Evolutionary conservation across 1,284 basidiomycete genomes (phyloP).

Genomic region (Ceratobasidium sp.): DNA sequence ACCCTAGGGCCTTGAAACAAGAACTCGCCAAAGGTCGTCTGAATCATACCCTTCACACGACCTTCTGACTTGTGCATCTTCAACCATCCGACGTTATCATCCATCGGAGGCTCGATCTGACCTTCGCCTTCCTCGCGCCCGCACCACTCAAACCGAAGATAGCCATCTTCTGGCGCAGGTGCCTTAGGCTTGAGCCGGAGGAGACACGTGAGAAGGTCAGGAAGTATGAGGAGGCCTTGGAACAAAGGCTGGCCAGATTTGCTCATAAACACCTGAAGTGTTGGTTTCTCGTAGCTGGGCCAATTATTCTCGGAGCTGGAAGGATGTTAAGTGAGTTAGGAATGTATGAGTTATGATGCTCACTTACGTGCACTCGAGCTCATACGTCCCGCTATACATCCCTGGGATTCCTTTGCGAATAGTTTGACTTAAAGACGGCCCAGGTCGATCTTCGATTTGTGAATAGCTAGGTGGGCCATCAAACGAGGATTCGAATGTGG

Average conservation of each 20-base stretch:
- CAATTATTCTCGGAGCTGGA: not conserved
- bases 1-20: constrained; percentile 27
- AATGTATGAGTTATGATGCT: not conserved
- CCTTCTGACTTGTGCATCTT: constrained; percentile 30
- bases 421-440: not conserved
- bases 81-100: constrained; percentile 24
- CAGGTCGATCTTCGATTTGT: not conserved
- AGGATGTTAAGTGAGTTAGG: not conserved
- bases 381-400: constrained; percentile 15
- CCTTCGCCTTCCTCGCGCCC: constrained; percentile 4
- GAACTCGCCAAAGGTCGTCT: constrained; percentile 17
- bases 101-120: not conserved
- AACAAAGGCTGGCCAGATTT: constrained; percentile 4
- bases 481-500: constrained; percentile 1
- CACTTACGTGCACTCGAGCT: constrained; percentile 30
- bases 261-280: not conserved
- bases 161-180: constrained; percentile 3
- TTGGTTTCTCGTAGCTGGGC: not conserved
- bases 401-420: constrained; percentile 13
- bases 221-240: not conserved
- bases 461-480: constrained; percentile 15
- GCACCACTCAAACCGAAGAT: constrained; percentile 34
- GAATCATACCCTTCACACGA: constrained; percentile 24
- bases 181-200: not conserved
- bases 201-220: constrained; percentile 7